phyloP scores from a whole-genome alignment of 441 rosid genomes.

The Erodium texanum region DNA sequence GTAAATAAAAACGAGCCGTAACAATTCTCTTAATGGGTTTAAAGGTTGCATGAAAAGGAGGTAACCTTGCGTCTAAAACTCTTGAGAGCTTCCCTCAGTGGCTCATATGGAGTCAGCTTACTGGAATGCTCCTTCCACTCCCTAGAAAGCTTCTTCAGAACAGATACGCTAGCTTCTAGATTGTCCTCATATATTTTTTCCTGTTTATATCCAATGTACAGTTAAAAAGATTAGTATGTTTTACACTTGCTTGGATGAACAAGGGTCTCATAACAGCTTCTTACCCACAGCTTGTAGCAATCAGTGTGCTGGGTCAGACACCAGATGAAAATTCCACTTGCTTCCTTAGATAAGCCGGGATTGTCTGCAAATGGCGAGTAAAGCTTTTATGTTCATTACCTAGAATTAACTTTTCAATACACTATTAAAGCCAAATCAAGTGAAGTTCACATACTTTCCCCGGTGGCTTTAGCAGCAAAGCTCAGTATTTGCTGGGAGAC shows the following conservation, averaged over 20 bases:
- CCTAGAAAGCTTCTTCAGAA: conserved; percentile 50
- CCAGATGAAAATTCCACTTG: conserved; percentile 57
- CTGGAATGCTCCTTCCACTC: conserved; percentile 54
- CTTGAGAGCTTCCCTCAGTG: conserved; percentile 23
- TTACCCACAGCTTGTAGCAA: conserved; percentile 84
- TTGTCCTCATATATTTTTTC: conserved; percentile 64
- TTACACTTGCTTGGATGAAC: not conserved
- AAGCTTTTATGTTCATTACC: not conserved
- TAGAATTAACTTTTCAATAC: no score
- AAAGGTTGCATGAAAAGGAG: not conserved
- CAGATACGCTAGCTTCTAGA: conserved; percentile 46
- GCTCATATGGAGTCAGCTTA: conserved; percentile 42
- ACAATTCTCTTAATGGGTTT: no score
- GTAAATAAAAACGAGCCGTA: not conserved
- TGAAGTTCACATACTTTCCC: conserved; percentile 46
- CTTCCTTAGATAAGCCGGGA: conserved; percentile 61
- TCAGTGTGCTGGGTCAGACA: conserved; percentile 59
- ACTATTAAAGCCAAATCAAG: not conserved
- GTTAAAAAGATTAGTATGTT: no score
- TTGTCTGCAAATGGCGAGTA: conserved; percentile 30
- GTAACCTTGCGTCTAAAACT: conserved; percentile 65
- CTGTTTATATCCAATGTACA: conserved; percentile 28
- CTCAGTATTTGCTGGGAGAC: conserved; percentile 52
- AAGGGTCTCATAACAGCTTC: conserved; percentile 24
- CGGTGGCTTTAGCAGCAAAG: conserved; percentile 53